Evolutionary conservation across 164 flowering plant genomes (phyloP), one percentile per base, ranked within the genome.

Genomic region (Tetrastigma voinierianum): DNA sequence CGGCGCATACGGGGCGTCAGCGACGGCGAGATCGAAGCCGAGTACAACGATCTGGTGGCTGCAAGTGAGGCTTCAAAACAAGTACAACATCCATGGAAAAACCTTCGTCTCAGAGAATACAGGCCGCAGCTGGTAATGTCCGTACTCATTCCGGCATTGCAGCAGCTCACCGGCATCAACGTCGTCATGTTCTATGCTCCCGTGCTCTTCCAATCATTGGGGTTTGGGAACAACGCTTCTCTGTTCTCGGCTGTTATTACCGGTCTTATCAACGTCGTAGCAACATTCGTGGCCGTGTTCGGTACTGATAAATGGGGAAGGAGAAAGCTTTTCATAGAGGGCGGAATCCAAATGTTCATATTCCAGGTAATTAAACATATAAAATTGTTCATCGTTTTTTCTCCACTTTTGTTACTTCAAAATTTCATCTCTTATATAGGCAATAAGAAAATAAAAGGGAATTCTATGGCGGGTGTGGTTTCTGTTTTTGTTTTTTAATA

Each of bases 211-310:
- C 62, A 62, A n/a, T 54, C 67, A 12, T 23, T 69, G 9, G 72
- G 72, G 9, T 69, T 69, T 14, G 72, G 67, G 1, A 55, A 40
- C 24, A 48, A 64, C 12, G 67, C 67, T 1, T 62, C 72, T 0
- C 72, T 69, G n/a, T 62, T 69, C 62, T 69, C 72, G 0, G 72
- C 72, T 24, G 72, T 69, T 10, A 69, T 69, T 19, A 69, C 72
- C 17, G 72, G 72, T 9, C n/a, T 56, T 13, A 67, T 69, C 19
- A 69, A 69, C 56, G 54, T 56, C 8, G n/a, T 52, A 3, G 72
- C 72, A 1, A 69, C 72, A 0, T 4, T 19, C 0, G 72, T 62
- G 1, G 62, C 72, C 4, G 63, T 69, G 8, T 55, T 23, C n/a
- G 61, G 61, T 10, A 67, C 47, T 25, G 72, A 69, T 47, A 62